Conservation (phyloP, 1,139 yeast species). For the Spathaspora sp. region DNA sequence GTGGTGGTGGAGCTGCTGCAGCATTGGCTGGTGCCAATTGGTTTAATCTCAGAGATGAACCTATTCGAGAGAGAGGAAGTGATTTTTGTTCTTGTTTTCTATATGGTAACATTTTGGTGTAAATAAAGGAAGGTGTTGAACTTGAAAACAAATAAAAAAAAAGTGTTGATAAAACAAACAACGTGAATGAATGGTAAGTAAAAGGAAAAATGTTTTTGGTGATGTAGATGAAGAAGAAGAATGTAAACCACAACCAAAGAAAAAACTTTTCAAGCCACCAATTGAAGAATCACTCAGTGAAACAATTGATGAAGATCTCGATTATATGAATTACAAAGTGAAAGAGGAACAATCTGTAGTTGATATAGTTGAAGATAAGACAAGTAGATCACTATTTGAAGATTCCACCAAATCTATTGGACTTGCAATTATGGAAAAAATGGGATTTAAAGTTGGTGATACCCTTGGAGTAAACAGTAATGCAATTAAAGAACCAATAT, state of each 20-base stretch:
- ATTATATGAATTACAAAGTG: constrained; percentile 3
- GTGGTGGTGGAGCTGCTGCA: constrained; percentile 12
- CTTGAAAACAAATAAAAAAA: not conserved
- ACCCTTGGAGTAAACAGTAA: constrained; percentile 33
- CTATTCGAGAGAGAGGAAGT: constrained; percentile 35
- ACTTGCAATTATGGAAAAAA: constrained; percentile 50
- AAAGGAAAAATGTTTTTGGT: constrained; percentile 8
- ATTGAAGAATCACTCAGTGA: not conserved
- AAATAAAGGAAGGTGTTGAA: not conserved
- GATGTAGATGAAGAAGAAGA: constrained; percentile 6
- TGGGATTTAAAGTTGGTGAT: constrained; percentile 54
- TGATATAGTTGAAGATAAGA: not conserved
- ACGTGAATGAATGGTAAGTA: constrained; percentile 2
- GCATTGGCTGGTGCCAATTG: constrained; percentile 15
- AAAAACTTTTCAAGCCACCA: constrained; percentile 11
- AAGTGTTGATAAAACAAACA: not conserved
- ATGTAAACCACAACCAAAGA: constrained; percentile 3
- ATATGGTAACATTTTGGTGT: constrained; percentile 18
- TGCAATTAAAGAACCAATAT: constrained; percentile 21
- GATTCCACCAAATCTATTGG: constrained; percentile 35
- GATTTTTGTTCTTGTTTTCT: constrained; percentile 22
- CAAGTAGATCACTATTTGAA: constrained; percentile 14
- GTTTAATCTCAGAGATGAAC: constrained; percentile 32
- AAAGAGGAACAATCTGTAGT: not conserved
- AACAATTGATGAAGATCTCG: not conserved